Conservation (phyloP, 169 alveolate genomes). For the Cryptosporidium ryanae region DNA sequence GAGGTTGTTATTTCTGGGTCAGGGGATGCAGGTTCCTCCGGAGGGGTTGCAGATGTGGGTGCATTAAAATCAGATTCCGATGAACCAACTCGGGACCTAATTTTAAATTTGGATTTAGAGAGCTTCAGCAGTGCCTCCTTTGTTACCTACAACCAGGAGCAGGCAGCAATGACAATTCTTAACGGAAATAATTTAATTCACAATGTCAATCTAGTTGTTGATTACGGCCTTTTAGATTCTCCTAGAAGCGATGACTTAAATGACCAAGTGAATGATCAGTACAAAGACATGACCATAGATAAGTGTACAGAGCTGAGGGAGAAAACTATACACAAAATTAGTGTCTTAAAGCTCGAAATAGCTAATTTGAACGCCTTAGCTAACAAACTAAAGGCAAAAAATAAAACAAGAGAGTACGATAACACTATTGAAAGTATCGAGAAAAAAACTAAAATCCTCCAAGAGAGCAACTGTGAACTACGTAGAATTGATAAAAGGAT, state of each 20-base stretch:
- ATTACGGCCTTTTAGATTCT: too few species aligned
- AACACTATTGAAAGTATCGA: slow-evolving; percentile 28
- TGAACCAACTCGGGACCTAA: background rate
- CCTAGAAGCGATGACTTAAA: background rate
- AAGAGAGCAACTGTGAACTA: slow-evolving; percentile 11
- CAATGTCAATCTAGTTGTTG: slow-evolving; percentile 1
- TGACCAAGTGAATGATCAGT: slow-evolving; percentile 2
- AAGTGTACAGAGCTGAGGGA: slow-evolving; percentile 34
- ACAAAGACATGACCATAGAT: slow-evolving; percentile 1
- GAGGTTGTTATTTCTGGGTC: slow-evolving; percentile 4
- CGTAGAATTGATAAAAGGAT: slow-evolving; percentile 37
- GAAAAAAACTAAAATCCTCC: slow-evolving; percentile 14
- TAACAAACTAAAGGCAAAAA: slow-evolving; percentile 20
- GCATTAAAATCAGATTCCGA: background rate
- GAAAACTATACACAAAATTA: slow-evolving; percentile 27
- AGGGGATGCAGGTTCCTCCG: slow-evolving; percentile 38
- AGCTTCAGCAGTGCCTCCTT: background rate
- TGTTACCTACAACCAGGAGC: slow-evolving; percentile 29
- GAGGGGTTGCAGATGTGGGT: background rate
- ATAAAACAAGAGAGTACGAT: slow-evolving; percentile 18
- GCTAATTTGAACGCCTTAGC: slow-evolving; percentile 32
- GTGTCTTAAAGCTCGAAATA: slow-evolving; percentile 35
- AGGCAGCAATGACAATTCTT: slow-evolving; percentile 29
- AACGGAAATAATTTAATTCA: slow-evolving; percentile 21
- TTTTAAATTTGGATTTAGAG: slow-evolving; percentile 2